Conservation (phyloP, 1,139 yeast genomes). For the Entelexis sorbosivorans region DNA sequence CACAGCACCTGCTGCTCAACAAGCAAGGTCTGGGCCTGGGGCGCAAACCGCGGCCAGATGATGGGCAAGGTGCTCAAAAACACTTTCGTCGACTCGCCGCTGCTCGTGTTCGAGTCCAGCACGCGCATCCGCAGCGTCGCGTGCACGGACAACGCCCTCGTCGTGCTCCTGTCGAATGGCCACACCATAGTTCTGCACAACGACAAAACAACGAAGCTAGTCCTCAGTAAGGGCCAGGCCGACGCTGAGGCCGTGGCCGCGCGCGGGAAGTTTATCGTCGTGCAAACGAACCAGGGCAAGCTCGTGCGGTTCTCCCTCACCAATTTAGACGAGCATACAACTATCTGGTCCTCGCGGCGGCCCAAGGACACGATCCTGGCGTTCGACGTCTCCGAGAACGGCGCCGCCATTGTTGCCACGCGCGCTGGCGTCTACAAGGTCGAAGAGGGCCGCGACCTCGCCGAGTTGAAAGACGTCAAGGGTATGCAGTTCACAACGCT, state of each 20-base stretch:
- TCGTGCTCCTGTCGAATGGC: constrained; percentile 17
- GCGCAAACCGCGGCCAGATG: constrained; percentile 23
- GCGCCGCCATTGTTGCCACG: constrained; percentile 21
- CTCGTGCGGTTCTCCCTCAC: constrained; percentile 9
- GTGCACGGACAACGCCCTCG: constrained; percentile 18
- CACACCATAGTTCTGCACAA: constrained; percentile 4
- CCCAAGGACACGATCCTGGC: constrained; percentile 14
- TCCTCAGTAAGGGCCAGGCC: neutral
- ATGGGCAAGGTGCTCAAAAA: constrained; percentile 8
- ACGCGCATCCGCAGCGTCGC: constrained; percentile 11
- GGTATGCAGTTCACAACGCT: constrained; percentile 11
- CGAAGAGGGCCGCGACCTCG: constrained; percentile 13
- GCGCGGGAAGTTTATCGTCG: constrained; percentile 15
- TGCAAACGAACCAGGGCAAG: constrained; percentile 12
- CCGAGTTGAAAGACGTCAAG: constrained; percentile 8
- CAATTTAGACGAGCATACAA: neutral
- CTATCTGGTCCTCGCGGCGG: constrained; percentile 19
- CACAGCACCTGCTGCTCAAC: constrained; percentile 16
- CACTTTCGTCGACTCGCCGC: constrained; percentile 7
- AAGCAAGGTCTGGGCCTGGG: constrained; percentile 21
- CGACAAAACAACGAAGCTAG: neutral
- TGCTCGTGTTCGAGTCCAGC: constrained; percentile 4
- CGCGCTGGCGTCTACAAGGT: constrained; percentile 15
- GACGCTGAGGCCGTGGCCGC: constrained; percentile 8
- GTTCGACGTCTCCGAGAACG: constrained; percentile 21